Base-by-base conservation (phyloP, 306 rosid genomes). In the Citrullus amarus region DNA sequence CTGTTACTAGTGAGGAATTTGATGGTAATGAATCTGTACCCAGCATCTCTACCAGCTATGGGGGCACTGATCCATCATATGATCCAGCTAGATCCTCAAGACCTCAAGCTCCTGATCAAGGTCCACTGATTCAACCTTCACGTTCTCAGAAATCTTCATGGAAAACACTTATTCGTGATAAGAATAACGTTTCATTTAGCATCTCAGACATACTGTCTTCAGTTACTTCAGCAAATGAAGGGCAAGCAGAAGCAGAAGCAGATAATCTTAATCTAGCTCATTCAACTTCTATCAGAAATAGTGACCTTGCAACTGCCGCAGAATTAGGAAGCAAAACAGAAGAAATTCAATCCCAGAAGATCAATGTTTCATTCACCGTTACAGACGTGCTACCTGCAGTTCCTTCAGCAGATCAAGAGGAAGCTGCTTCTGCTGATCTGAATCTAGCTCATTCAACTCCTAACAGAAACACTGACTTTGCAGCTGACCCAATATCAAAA, bases 71-170 rank as follows among this genome's bases (percentile, higher is more conserved):
- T 74, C 71, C 83, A 62, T 73, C 82, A 50, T 80, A 81, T 66
- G 44, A 78, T 28, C 20, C 83, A 84, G 50, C 20, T 43, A 63
- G 38, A 20, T n/a, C 43, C 76, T 62, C 84, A 39, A 84, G 66
- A 20, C 82, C 65, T 50, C 84, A 81, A 53, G 73, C 59, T 78
- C 63, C 77, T 53, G 82, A 87, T 28, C 81, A 67, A 39, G 86
- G 54, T 48, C 54, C 81, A 68, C 84, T 41, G 67, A 77, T 74
- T 63, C 87, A 61, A 30, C 81, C 82, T 79, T 90, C 88, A 44
- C 86, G 96, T 90, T 84, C 88, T 66, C 96, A 89, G 82, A 93
- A 91, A 81, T 86, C 93, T 70, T 91, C 96, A 36, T 93, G 97
- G 97, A 91, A 50, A 82, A 44, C 89, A 84, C 97, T 91, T 84